Conservation (phyloP, 352 stramenopile species). For the Poterioochromonas sp. region DNA sequence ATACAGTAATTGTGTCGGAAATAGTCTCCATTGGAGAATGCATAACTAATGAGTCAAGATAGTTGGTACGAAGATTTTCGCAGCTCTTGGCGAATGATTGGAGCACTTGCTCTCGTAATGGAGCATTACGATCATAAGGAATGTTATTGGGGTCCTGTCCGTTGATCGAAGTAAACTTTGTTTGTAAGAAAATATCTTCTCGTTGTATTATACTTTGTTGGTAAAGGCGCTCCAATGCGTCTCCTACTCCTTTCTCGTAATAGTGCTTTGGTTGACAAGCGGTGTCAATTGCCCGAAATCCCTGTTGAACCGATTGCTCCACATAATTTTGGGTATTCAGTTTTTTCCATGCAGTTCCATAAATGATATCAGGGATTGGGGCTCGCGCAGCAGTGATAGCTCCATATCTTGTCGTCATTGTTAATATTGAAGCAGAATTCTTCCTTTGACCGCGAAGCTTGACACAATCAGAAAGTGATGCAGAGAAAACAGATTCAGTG, state of each 20-base stretch:
- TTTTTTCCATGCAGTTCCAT: conserved; percentile 59
- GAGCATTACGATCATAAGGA: conserved; percentile 51
- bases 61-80: conserved; percentile 55
- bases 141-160: conserved; percentile 54
- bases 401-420: no score
- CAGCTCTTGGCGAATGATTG: conserved; percentile 50
- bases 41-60: conserved; percentile 57
- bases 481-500: no score
- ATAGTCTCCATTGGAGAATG: conserved; percentile 51
- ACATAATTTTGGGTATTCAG: conserved; percentile 51
- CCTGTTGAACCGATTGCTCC: conserved; percentile 46
- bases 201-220: conserved; percentile 39
- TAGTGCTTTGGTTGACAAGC: conserved; percentile 63
- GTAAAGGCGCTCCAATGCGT: conserved; percentile 32
- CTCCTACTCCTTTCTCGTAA: conserved; percentile 53
- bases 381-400: no score
- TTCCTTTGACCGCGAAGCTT: no score
- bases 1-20: conserved; percentile 55
- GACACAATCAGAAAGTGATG: no score
- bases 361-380: conserved; percentile 22
- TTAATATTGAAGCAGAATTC: no score
- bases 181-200: conserved; percentile 56
- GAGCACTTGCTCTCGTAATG: conserved; percentile 49
- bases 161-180: conserved; percentile 54
- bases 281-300: conserved; percentile 62